These are phyloP conservation scores for Aspergillus sp. DNA, from an alignment of 2,329 filamentous ascomycete species.

Conservation along the genomic window DNA sequence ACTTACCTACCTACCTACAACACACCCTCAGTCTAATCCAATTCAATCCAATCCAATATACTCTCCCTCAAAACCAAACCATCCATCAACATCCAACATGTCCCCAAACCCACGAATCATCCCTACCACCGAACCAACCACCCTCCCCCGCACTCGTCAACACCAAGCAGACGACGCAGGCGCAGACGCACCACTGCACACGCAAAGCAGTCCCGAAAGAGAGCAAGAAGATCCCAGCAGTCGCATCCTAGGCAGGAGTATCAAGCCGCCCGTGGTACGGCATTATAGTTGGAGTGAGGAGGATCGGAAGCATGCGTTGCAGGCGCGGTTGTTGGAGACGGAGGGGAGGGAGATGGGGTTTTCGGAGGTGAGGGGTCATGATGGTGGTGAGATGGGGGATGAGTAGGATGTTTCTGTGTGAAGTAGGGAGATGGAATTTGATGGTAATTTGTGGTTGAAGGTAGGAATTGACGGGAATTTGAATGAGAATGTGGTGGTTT, in stretches of 20 bases:
- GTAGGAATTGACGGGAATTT: background rate
- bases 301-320: slow-evolving; percentile 62
- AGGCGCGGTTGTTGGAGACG: slow-evolving; percentile 41
- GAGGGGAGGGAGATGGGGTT: slow-evolving; percentile 59
- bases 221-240: background rate
- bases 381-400: slow-evolving; percentile 21
- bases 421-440: background rate
- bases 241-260: slow-evolving; percentile 20
- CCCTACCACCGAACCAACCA: too few species aligned
- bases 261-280: slow-evolving; percentile 34
- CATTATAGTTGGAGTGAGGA: slow-evolving; percentile 41
- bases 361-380: slow-evolving; percentile 53
- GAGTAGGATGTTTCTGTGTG: background rate
- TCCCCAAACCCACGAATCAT: too few species aligned
- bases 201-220: too few species aligned
- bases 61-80: too few species aligned
- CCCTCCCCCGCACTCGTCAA: too few species aligned
- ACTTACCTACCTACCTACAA: too few species aligned
- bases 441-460: background rate
- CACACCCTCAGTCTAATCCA: too few species aligned
- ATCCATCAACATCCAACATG: too few species aligned
- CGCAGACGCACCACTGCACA: too few species aligned
- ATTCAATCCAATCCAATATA: too few species aligned
- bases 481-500: background rate
- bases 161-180: too few species aligned